Base-by-base conservation (phyloP, 345 rosid species). In the Citrus glauca region DNA sequence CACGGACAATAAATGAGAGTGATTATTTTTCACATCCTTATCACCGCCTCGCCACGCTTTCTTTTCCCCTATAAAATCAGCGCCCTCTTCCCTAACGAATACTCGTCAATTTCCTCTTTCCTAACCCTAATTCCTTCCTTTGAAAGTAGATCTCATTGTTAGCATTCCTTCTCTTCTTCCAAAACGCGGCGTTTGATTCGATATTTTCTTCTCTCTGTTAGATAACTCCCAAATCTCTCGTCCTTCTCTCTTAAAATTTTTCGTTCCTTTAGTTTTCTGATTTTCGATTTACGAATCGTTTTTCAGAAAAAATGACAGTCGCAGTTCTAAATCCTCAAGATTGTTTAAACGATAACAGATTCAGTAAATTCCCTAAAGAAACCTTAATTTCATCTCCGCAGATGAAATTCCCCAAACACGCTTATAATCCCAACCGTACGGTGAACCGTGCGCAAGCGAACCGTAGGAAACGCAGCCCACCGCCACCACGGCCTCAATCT, bases 311-410 rank as follows among this genome's bases (percentile, higher is more conserved):
- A 56, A 95, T 95, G 98, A 93, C 87, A 9, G 91, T 87, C 3
- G 98, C 91, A 2, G 86, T 94, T 81, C 83, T 89, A 0, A 70
- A 86, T 53, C 99, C 96, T 0, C 89, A 72, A 2, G 93, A 88
- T 56, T 85, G 85, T 73, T 78, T 93, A 0, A 79, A 69, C 10
- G 62, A 77, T 37, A 78, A 83, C 4, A 59, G 90, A 5, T 69
- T 85, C 27, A 77, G 84, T 7, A 53, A 89, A 4, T 70, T 87
- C 27, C 50, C 84, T 5, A 78, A 50, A 2, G 87, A 80, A 10
- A 69, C 64, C 45, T 17, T 82, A 1, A 10, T 72, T 5, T 66
- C 74, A 35, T 81, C 88, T 10, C 87, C 87, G 14, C 61, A 64
- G 7, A 48, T 73, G 84, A 89, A 82, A 24, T 48, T 70, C 5